Evolutionary conservation across 495 filamentous ascomycete species (phyloP), one percentile per base, ranked within the genome.

Genomic region (Neurospora sp.): DNA sequence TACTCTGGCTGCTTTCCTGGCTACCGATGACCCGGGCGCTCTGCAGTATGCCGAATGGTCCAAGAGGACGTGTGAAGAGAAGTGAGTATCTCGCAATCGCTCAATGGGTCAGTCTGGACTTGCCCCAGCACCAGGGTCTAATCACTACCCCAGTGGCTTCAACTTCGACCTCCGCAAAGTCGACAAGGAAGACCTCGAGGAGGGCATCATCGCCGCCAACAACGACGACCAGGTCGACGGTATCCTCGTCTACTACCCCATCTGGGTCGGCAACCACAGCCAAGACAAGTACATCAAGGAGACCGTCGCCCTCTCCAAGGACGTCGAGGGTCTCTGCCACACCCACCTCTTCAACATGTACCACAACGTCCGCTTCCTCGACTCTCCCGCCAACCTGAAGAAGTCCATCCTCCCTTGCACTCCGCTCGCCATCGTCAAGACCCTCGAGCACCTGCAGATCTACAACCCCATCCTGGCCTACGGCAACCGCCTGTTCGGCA

Each of bases 341-440:
- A 90, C 88, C 73, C 96, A 98, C 83, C 91, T 98, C 78, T 96
- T 94, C 88, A 99, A 99, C 87, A 97, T 99, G 93, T 99, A 98
- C 85, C 92, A 98, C 85, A 99, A 99, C 83, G 88, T 96, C 77
- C 93, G 96, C 69, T 98, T 93, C 84, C 86, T 99, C 41, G 96
- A 99, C 84, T 83, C 87, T 14, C 89, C 90, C 22, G 78, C 83
- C 39, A 92, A 94, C 80, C 84, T 83, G 61, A 91, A 93, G 81
- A 99, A 99, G 82, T 95, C 90, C 70, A 91, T 99, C 61, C 86
- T 99, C 27, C 96, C 96, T 16, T 99, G 96, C 85, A 99, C 96
- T 1, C 96, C 96, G 27, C 87, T 99, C 40, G 96, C 96, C 39
- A 89, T 96, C 73, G 90, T 99, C 83, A 99, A 99, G 88, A 94